A percentile compares a stretch with the other conserved stretches of the same genome.
phyloP scores from a whole-genome alignment of 352 stramenopile genomes.

The Phytopythium vexans region DNA sequence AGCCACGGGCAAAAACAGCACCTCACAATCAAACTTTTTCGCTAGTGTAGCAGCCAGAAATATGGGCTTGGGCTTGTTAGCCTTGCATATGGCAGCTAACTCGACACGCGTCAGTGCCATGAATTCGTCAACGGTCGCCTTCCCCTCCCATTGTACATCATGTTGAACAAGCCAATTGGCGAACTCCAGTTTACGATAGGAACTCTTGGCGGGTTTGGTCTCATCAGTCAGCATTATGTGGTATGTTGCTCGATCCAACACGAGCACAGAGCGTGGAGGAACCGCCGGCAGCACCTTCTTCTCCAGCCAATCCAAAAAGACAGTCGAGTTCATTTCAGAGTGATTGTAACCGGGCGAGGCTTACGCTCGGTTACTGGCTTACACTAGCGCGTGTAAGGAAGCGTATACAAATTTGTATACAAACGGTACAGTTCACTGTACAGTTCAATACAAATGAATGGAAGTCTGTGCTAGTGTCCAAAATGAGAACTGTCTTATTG shows the following conservation, averaged over 20 bases:
- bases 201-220: constrained; percentile 9
- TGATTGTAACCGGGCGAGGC: too few relatives aligned
- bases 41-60: constrained; percentile 2
- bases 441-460: too few relatives aligned
- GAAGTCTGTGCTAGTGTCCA: too few relatives aligned
- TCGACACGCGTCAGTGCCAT: constrained; percentile 4
- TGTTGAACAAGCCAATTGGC: constrained; percentile 8
- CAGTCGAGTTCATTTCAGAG: constrained; percentile 19
- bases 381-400: too few relatives aligned
- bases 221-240: constrained; percentile 11
- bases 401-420: too few relatives aligned
- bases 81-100: constrained; percentile 8
- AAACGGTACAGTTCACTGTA: too few relatives aligned
- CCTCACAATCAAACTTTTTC: constrained; percentile 7
- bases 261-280: constrained; percentile 7
- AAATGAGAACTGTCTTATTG: too few relatives aligned
- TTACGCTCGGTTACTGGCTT: too few relatives aligned
- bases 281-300: constrained; percentile 8
- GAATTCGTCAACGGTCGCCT: background rate
- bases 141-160: background rate
- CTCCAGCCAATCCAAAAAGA: constrained; percentile 21
- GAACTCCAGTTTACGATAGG: constrained; percentile 5
- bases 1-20: constrained; percentile 10
- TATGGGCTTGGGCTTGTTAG: constrained; percentile 3
- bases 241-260: constrained; percentile 17